Evolutionary conservation across 805 yeast genomes (phyloP).

Genomic region (Teunomyces aglyptinius): DNA sequence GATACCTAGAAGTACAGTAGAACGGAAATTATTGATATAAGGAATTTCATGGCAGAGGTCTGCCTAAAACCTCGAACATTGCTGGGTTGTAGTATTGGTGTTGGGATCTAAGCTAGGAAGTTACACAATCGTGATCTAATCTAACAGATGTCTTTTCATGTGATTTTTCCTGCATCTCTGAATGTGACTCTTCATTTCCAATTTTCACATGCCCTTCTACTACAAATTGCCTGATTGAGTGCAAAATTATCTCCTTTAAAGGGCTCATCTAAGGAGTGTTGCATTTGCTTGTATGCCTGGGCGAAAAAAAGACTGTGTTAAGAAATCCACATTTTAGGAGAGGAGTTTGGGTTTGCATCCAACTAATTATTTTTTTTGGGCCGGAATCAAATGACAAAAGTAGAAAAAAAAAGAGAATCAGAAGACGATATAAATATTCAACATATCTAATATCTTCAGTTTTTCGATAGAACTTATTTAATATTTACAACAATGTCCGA

Average conservation of each 20-base stretch:
- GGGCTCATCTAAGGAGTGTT: background rate
- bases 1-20: too few relatives aligned
- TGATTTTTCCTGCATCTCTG: background rate
- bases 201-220: background rate
- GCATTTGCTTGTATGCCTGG: background rate
- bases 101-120: background rate
- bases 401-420: slow-evolving; percentile 4
- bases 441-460: slow-evolving; percentile 2
- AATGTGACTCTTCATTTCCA: background rate
- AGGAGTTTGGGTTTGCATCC: background rate
- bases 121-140: background rate
- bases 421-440: slow-evolving; percentile 3
- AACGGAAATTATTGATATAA: background rate
- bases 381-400: slow-evolving; percentile 4
- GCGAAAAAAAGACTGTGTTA: background rate
- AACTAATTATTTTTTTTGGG: slow-evolving; percentile 1
- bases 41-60: background rate
- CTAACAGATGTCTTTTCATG: background rate
- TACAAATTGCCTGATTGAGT: background rate
- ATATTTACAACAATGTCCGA: slow-evolving; percentile 4
- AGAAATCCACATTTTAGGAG: background rate
- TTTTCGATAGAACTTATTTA: background rate
- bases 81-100: background rate
- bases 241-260: background rate
- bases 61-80: background rate